Evolutionary conservation across 148 eudicot genomes (phyloP).

Genomic region (Arctostaphylos glauca): DNA sequence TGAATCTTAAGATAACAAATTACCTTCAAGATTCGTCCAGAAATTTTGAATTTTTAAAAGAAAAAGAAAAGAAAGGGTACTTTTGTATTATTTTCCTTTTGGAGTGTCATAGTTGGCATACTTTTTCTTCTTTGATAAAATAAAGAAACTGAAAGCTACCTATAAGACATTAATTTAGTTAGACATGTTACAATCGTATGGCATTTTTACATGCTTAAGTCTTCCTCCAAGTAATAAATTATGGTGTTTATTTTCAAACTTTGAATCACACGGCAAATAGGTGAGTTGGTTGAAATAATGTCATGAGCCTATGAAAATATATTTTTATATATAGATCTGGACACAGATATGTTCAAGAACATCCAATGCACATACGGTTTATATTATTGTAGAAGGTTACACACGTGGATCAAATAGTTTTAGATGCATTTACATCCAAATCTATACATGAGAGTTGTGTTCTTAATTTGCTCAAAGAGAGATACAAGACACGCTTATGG

Average conservation of each 20-base stretch:
- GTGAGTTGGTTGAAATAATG: background rate
- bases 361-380: too few species aligned
- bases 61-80: background rate
- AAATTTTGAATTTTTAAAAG: background rate
- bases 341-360: too few species aligned
- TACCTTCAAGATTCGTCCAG: background rate
- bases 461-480: too few species aligned
- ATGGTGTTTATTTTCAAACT: conserved; percentile 11
- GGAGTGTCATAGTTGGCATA: background rate
- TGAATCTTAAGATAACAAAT: background rate
- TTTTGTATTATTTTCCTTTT: conserved; percentile 9
- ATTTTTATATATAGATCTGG: too few species aligned
- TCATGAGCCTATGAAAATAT: too few species aligned
- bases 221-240: background rate
- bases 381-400: too few species aligned
- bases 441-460: too few species aligned
- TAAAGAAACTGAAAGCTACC: conserved; percentile 10
- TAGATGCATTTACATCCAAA: too few species aligned
- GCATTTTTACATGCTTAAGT: background rate
- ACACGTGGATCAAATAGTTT: too few species aligned
- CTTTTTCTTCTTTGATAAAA: background rate
- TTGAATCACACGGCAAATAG: conserved; percentile 5
- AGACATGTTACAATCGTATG: conserved; percentile 10
- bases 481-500: too few species aligned
- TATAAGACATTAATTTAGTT: conserved; percentile 7